phyloP scores from a whole-genome alignment of 2,329 filamentous ascomycete species.

The Xylaria sp. region DNA sequence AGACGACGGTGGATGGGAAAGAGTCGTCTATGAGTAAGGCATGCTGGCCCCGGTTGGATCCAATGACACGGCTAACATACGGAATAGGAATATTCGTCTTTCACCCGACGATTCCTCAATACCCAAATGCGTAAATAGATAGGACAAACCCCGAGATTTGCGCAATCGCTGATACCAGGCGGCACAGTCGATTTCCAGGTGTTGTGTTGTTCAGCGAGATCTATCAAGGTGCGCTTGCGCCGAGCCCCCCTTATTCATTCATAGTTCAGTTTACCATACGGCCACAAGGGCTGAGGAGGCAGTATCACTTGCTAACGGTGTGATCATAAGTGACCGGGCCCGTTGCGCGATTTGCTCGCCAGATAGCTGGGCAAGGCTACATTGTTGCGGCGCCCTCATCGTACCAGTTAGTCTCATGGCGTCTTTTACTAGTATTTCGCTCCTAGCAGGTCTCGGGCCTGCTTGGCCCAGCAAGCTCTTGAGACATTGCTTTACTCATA shows the following conservation, averaged over 20 bases:
- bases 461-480: no score
- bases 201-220: slow-evolving; percentile 94
- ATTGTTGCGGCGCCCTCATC: slow-evolving; percentile 91
- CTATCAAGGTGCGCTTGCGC: slow-evolving; percentile 82
- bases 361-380: slow-evolving; percentile 92
- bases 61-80: slow-evolving; percentile 28
- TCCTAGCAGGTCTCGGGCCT: no score
- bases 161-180: slow-evolving; percentile 35
- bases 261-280: no score
- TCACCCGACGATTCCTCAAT: slow-evolving; percentile 84
- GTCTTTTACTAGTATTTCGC: no score
- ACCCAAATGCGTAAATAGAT: slow-evolving; percentile 78
- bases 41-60: not conserved
- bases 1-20: slow-evolving; percentile 63
- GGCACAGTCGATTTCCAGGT: slow-evolving; percentile 76
- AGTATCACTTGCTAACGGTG: slow-evolving; percentile 22
- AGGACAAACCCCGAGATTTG: slow-evolving; percentile 14
- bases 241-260: not conserved
- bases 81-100: slow-evolving; percentile 84
- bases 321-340: slow-evolving; percentile 79
- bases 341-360: slow-evolving; percentile 86
- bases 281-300: no score
- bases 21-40: slow-evolving; percentile 64
- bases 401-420: slow-evolving; percentile 67
- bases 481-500: no score